phyloP scores from a whole-genome alignment of 805 yeast species.

The Candida gorgasii region DNA sequence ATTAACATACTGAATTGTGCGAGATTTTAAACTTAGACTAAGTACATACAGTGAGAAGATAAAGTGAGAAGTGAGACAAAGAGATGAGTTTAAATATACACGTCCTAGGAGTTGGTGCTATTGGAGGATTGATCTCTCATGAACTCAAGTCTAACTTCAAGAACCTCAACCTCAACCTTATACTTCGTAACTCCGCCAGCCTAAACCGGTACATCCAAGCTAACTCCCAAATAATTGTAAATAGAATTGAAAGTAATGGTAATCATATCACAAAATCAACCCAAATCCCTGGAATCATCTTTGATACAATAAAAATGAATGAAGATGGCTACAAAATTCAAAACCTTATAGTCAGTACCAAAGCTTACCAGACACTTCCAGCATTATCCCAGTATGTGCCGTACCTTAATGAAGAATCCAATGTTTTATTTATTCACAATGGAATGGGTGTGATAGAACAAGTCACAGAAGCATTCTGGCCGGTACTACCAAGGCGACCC shows the following conservation, averaged over 20 bases:
- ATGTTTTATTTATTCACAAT: slow-evolving; percentile 74
- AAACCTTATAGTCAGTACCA: slow-evolving; percentile 73
- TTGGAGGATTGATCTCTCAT: slow-evolving; percentile 17
- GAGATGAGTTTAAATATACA: slow-evolving; percentile 5
- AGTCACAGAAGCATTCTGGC: slow-evolving; percentile 57
- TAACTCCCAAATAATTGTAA: slow-evolving; percentile 9
- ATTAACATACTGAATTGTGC: slow-evolving; percentile 59
- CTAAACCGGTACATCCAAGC: neutral
- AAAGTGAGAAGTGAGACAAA: neutral
- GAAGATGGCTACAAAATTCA: slow-evolving; percentile 4
- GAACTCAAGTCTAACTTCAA: slow-evolving; percentile 8
- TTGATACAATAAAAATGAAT: neutral
- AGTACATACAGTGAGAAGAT: neutral
- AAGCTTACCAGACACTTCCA: slow-evolving; percentile 67
- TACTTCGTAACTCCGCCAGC: slow-evolving; percentile 4
- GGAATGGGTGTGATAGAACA: slow-evolving; percentile 74
- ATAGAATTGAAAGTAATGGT: slow-evolving; percentile 7
- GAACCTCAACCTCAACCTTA: neutral
- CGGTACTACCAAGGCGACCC: slow-evolving; percentile 47
- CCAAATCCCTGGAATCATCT: neutral
- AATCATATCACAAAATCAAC: neutral
- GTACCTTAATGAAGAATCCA: slow-evolving; percentile 49
- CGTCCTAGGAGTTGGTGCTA: slow-evolving; percentile 17
- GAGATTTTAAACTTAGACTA: neutral
- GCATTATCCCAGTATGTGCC: slow-evolving; percentile 61